Base-by-base conservation (phyloP, 1,139 yeast species). In the Candida freyschussii region DNA sequence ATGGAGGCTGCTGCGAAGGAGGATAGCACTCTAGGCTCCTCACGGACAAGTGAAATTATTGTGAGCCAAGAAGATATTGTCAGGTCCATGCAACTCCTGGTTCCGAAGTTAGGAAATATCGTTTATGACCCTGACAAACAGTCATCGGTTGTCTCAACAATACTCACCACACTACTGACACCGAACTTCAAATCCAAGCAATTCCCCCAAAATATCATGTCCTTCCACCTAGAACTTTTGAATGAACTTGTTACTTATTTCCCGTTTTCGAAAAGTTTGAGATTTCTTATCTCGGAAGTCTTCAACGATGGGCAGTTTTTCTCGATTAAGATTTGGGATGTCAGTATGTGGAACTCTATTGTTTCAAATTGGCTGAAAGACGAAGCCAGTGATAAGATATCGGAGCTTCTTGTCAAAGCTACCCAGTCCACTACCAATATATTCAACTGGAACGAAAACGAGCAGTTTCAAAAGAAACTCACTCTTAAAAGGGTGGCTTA, bases 361-460 rank as follows among this genome's bases (percentile, higher is more conserved):
- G 56, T 83, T 6, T 51, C 57, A 4, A 57, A 60, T 8, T 84
- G 93, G 91, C 64, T 75, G 6, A 51, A 57, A 2, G 59, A 58
- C 21, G 89, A 81, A 36, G 70, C 70, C 30, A 33, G 33, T 27
- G 89, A 78, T 7, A 74, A 72, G 33, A 53, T 82, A 30, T 52
- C 55, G 4, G 95, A 84, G 17, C 61, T 76, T 32, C 52, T 79
- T 21, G 60, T 65, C 30, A 67, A 69, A 18, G 59, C 77, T 2
- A 62, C 78, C 6, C 63, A 79, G 0, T 66, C 78, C 11, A 74
- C 75, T 9, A 35, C 48, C 7, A 42, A 37, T 5, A 21, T 29
- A 16, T 48, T 45, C 30, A 63, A 82, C 17, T 83, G 84, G 56
- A 76, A 72, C 26, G 83, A 94, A 89, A 77, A 78, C 43, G 95